Evolutionary conservation across 2,329 filamentous ascomycete genomes (phyloP), one percentile per base, ranked within the genome.

Genomic region (Monosporascus sp.): DNA sequence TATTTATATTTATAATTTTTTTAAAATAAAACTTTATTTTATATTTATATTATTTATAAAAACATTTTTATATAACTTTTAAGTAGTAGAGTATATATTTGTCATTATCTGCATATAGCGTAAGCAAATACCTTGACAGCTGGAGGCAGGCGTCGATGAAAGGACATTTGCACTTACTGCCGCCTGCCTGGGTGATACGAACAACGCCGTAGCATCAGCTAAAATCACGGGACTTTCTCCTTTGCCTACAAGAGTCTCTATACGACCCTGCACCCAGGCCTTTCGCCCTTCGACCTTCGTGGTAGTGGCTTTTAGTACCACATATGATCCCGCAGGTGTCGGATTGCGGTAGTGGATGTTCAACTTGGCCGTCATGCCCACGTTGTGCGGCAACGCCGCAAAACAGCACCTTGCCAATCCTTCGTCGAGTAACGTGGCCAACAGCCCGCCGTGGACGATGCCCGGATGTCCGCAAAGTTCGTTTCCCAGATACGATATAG

Each of bases 341-440:
- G 94, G 94, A 56, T 84, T 84, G 63, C 87, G 85, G 73, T 97
- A 99, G 71, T 95, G 86, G 61, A 88, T 76, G 61, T 82, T 91
- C 63, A 99, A 75, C 66, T 86, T 93, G 50, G 93, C 94, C 41
- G 94, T 97, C 69, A 97, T 81, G 56, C 87, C 86, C 58, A 94
- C 83, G 61, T 91, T 89, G 67, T 93, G 90, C 31, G 93, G 93
- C 65, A 97, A 77, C 24, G 90, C 91, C 5, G 84, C 85, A 71
- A 97, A 96, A 67, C 90, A 95, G 71, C 90, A 95, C 52, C 91
- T 80, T 34, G 89, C 93, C 44, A 97, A 76, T 0, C 90, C 91
- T 71, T 97, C 93, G 67, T 97, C 93, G 51, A 97, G 76, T 68
- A 97, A 80, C 14, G 93, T 97, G n/a, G 93, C 93, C 53, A 97